Conservation (phyloP, 1,139 yeast genomes). For the Lodderomyces beijingensis region DNA sequence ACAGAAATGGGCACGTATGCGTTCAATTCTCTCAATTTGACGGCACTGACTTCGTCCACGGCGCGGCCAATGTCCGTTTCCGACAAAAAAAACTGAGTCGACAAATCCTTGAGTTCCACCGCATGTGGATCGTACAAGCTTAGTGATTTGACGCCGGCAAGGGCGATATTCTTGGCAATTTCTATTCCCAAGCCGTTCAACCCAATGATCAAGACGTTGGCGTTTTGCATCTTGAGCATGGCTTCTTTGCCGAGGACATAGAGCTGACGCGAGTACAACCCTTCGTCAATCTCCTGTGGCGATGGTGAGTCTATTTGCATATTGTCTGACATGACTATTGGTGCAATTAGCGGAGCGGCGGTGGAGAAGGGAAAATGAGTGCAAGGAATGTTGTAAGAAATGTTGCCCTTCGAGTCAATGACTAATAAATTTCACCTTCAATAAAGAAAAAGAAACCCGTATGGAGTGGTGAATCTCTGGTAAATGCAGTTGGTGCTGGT, state of each 20-base stretch:
- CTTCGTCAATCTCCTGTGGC: slow-evolving; percentile 68
- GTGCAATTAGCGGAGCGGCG: too few relatives aligned
- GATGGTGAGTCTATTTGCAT: slow-evolving; percentile 60
- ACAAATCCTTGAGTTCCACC: slow-evolving; percentile 65
- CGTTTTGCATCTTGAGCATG: slow-evolving; percentile 92
- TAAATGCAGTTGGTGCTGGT: too few relatives aligned
- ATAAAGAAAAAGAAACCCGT: too few relatives aligned
- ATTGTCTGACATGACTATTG: slow-evolving; percentile 18
- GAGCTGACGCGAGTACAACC: slow-evolving; percentile 91
- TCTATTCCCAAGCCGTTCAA: slow-evolving; percentile 90
- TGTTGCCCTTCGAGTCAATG: too few relatives aligned
- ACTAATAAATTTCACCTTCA: too few relatives aligned
- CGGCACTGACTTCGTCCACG: slow-evolving; percentile 69
- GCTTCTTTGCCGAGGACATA: slow-evolving; percentile 95
- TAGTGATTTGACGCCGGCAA: slow-evolving; percentile 94
- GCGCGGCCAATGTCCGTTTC: slow-evolving; percentile 68
- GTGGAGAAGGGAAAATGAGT: too few relatives aligned
- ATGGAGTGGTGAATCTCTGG: too few relatives aligned
- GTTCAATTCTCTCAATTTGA: slow-evolving; percentile 74
- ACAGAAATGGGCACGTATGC: slow-evolving; percentile 86
- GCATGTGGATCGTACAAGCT: slow-evolving; percentile 81
- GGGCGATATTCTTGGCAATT: slow-evolving; percentile 91
- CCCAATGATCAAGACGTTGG: slow-evolving; percentile 85
- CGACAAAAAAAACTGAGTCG: slow-evolving; percentile 81
- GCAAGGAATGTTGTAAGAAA: too few relatives aligned